A percentile compares a stretch with the other conserved stretches of the same genome.
Evolutionary conservation across 192 early-diverging fungal species (phyloP).

Genomic region (Diversispora eburnea): DNA sequence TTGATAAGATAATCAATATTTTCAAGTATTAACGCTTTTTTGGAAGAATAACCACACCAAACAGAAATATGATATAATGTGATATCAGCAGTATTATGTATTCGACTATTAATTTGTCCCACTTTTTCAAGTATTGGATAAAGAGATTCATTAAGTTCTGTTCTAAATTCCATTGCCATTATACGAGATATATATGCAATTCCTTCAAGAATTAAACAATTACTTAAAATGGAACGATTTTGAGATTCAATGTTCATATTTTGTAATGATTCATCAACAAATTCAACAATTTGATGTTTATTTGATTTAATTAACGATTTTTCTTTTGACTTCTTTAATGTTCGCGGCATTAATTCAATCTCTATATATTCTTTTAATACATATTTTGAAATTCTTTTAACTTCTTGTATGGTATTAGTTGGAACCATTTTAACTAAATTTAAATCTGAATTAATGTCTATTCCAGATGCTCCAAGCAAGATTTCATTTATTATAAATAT

Average conservation of each 20-base stretch:
- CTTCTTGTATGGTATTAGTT: conserved; percentile 13
- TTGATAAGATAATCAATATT: conserved; percentile 50
- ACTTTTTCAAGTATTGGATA: conserved; percentile 41
- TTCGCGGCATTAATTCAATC: background rate
- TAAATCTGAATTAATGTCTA: background rate
- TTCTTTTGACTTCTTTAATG: background rate
- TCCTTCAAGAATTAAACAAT: conserved; percentile 21
- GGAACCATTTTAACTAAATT: background rate
- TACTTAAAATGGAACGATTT: background rate
- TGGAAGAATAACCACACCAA: conserved; percentile 30
- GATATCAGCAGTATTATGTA: conserved; percentile 37
- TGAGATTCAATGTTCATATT: conserved; percentile 6
- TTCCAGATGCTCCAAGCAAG: conserved; percentile 30
- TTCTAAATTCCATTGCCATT: conserved; percentile 24
- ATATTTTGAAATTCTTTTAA: conserved; percentile 23
- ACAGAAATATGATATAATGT: conserved; percentile 34
- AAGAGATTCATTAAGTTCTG: conserved; percentile 36
- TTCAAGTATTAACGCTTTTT: conserved; percentile 32
- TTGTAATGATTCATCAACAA: background rate
- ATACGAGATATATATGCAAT: conserved; percentile 17
- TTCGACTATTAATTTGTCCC: conserved; percentile 29
- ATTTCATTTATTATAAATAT: conserved; percentile 37
- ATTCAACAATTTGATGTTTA: background rate
- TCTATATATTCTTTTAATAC: conserved; percentile 30
- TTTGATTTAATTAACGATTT: background rate